phyloP scores from a whole-genome alignment of 1,284 basidiomycete species.

The Cystobasidiaceae sp. region DNA sequence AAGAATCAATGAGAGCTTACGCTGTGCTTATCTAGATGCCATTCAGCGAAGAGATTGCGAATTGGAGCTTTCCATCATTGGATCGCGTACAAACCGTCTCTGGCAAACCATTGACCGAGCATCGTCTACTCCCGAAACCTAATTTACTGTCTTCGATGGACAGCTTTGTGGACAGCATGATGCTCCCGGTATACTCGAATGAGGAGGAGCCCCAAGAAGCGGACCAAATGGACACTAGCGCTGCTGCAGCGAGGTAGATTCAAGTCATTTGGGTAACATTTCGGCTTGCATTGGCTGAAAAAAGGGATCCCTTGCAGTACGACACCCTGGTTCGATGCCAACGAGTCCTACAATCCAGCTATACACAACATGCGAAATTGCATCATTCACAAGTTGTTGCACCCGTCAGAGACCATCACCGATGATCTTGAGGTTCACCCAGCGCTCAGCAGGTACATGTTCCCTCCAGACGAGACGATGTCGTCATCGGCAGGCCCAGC shows the following conservation, averaged over 20 bases:
- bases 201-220: not conserved
- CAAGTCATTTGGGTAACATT: too few species aligned
- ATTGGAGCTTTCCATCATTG: conserved; percentile 25
- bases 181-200: conserved; percentile 16
- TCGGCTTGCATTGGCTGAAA: too few species aligned
- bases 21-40: conserved; percentile 10
- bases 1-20: not conserved
- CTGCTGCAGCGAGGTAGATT: not conserved
- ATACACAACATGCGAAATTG: conserved; percentile 24
- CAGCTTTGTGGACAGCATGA: conserved; percentile 26
- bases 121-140: conserved; percentile 20
- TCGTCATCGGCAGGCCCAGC: conserved; percentile 11
- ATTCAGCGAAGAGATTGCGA: conserved; percentile 27
- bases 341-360: conserved; percentile 22
- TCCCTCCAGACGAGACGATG: conserved; percentile 29
- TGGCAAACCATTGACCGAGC: conserved; percentile 22
- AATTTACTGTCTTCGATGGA: conserved; percentile 24
- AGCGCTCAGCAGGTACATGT: conserved; percentile 14
- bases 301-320: too few species aligned
- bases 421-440: conserved; percentile 21
- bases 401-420: not conserved
- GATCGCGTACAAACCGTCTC: conserved; percentile 24
- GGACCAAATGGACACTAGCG: not conserved
- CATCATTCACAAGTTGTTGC: conserved; percentile 21
- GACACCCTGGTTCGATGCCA: conserved; percentile 23